Percentiles rank a stretch among this genome's conserved stretches.
Evolutionary conservation across 78 protist genomes (phyloP).

Genomic region (Dictyostelium brefeldianum): DNA sequence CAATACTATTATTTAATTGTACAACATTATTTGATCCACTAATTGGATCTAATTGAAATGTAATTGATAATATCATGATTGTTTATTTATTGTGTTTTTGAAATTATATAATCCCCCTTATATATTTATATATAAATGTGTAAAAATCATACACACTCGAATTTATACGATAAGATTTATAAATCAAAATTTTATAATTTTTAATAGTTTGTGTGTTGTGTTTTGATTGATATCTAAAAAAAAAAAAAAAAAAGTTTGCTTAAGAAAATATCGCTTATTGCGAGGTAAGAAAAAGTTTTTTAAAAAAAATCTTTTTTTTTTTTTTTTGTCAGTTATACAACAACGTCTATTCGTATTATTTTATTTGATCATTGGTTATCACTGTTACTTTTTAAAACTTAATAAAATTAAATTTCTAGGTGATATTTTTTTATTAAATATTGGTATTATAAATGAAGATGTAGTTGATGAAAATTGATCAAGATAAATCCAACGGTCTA

Average conservation of each 20-base stretch:
- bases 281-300: too few relatives aligned
- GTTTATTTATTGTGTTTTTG: background rate
- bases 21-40: slow-evolving; percentile 5
- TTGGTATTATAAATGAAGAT: slow-evolving; percentile 44
- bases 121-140: too few relatives aligned
- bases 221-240: background rate
- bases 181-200: background rate
- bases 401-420: slow-evolving; percentile 45
- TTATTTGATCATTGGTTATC: background rate
- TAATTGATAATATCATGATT: slow-evolving; percentile 65
- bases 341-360: background rate
- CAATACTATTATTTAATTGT: background rate
- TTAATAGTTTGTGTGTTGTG: background rate
- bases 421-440: slow-evolving; percentile 38
- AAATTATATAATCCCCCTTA: background rate
- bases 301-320: background rate
- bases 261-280: too few relatives aligned
- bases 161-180: background rate
- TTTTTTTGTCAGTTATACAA: background rate
- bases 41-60: slow-evolving; percentile 52
- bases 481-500: slow-evolving; percentile 51
- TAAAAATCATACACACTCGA: too few relatives aligned
- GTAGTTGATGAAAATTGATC: background rate
- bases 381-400: background rate
- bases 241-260: background rate